Percentiles rank a stretch among this genome's conserved stretches.
Conservation (phyloP, 495 filamentous ascomycete species). For the Penicillium turbatum region DNA sequence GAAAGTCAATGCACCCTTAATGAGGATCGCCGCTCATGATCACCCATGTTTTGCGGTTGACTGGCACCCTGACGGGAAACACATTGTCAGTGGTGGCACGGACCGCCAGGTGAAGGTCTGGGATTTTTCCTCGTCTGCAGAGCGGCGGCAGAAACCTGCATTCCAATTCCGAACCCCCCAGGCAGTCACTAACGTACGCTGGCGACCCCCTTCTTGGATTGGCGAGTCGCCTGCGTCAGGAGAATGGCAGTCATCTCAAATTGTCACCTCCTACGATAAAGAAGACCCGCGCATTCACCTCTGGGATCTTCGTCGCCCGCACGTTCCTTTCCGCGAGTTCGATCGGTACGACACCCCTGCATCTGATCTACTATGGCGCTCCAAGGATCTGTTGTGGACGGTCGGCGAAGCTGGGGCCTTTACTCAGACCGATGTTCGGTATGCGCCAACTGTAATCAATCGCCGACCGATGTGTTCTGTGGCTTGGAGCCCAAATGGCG, state of each 20-base stretch:
- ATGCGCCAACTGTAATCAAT: constrained; percentile 73
- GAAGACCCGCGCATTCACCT: constrained; percentile 71
- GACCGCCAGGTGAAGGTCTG: constrained; percentile 87
- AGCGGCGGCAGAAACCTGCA: constrained; percentile 72
- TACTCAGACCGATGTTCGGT: constrained; percentile 82
- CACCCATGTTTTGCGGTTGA: constrained; percentile 76
- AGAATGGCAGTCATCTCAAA: constrained; percentile 61
- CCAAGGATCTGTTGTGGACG: constrained; percentile 87
- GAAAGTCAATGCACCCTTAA: constrained; percentile 50
- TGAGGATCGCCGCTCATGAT: constrained; percentile 82
- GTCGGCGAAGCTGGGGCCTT: constrained; percentile 80
- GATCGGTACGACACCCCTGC: constrained; percentile 67
- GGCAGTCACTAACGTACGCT: constrained; percentile 72
- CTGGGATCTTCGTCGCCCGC: constrained; percentile 87
- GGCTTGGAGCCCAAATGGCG: constrained; percentile 45
- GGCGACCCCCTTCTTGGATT: constrained; percentile 78
- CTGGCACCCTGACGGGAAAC: constrained; percentile 94
- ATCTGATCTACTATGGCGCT: constrained; percentile 82
- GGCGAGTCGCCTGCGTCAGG: constrained; percentile 60
- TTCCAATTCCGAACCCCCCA: constrained; percentile 59
- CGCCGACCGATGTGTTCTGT: constrained; percentile 42
- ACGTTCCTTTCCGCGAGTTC: constrained; percentile 82
- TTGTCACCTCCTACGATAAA: constrained; percentile 64
- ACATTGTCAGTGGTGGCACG: constrained; percentile 76
- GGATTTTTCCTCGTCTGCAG: constrained; percentile 76